Evolutionary conservation across 177 flowering plant genomes (phyloP), one percentile per base, ranked within the genome.

Genomic region (Vitis hybrid): DNA sequence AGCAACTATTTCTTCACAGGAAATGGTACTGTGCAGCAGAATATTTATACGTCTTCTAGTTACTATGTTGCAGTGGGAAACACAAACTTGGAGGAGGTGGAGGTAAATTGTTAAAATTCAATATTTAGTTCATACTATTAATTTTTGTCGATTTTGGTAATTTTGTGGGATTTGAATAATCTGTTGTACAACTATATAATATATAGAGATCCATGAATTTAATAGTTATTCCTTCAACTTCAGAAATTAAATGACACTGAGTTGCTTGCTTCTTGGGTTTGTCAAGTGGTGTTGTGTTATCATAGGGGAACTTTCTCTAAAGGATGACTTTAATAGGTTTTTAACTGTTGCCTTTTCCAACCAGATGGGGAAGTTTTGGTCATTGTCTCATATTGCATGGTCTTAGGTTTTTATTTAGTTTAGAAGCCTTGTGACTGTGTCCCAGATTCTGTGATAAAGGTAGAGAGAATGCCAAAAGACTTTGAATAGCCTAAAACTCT

Each of bases 51-150:
- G 48, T 80, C 87, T 60, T 73, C 85, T 18, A 74, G 57, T 69
- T 82, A 84, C 73, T 84, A 78, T 72, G 62, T 84, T 46, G 83
- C 85, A 5, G 57, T 84, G 61, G 85, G 82, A 49, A 84, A 84
- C 62, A 64, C 80, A 49, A 68, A 84, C 57, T 52, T 75, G 32
- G 80, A 79, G 21, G 74, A 75, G 0, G 75, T 77, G 32, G 73
- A 81, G 82, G 84, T 79, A 79, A 65, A 35, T 35, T 35, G 40
- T 35, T 35, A 35, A 35, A 35, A 35, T 35, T 35, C 6, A 35
- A 35, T 35, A 35, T 35, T 35, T 32, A 52, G 19, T 52, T 17
- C 55, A 2, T 35, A 17, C 18, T 64, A 52, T 24, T 58, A 1
- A 3, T 52, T 55, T 62, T 2, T 3, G 30, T 60, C 59, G 24